Evolutionary conservation across 2,329 filamentous ascomycete species (phyloP).

Genomic region (Stemphylium vesicarium): DNA sequence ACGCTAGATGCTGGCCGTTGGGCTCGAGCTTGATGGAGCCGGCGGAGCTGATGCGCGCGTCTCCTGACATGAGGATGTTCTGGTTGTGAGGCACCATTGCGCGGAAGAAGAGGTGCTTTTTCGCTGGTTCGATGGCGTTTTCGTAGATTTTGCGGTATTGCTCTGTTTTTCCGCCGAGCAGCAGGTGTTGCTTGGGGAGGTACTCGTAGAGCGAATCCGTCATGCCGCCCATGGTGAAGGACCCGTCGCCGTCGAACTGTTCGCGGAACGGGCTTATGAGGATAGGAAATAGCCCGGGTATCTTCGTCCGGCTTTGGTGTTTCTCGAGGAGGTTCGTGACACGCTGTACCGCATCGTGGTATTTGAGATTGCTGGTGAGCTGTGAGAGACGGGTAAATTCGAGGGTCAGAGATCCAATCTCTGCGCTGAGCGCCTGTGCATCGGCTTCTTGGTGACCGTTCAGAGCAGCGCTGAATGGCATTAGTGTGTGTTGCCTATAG

Average conservation of each 20-base stretch:
- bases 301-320: constrained; percentile 44
- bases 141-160: constrained; percentile 79
- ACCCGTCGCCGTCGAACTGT: constrained; percentile 35
- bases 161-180: constrained; percentile 74
- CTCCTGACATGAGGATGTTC: constrained; percentile 77
- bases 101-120: constrained; percentile 76
- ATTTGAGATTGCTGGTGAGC: constrained; percentile 47
- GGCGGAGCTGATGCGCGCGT: constrained; percentile 51
- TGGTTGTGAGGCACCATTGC: constrained; percentile 72
- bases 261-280: constrained; percentile 40
- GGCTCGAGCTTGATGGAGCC: constrained; percentile 53
- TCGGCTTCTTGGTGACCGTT: constrained; percentile 39
- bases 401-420: constrained; percentile 47
- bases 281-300: constrained; percentile 49
- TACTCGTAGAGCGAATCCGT: constrained; percentile 66
- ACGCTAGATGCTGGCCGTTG: constrained; percentile 59
- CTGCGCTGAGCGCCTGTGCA: constrained; percentile 41
- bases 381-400: constrained; percentile 51
- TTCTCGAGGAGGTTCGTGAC: constrained; percentile 43
- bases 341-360: constrained; percentile 48
- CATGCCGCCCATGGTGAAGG: constrained; percentile 62
- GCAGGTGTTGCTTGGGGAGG: constrained; percentile 69
- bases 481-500: constrained; percentile 21
- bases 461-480: constrained; percentile 33
- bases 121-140: constrained; percentile 69